These are phyloP conservation scores for Exophiala sp. DNA, from an alignment of 2,329 filamentous ascomycete species.

Conservation along the genomic window DNA sequence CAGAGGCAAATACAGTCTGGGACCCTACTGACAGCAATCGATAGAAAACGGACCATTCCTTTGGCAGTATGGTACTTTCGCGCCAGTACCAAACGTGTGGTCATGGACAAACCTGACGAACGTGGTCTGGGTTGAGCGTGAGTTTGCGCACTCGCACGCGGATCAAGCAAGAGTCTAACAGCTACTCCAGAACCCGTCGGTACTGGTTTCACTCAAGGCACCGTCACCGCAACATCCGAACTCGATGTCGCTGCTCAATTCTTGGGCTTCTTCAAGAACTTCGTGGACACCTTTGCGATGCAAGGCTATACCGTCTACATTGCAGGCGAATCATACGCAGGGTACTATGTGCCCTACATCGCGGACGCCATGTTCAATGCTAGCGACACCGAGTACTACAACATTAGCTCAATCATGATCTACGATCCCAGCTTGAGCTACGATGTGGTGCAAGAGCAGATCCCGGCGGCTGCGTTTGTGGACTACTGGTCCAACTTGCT, in stretches of 20 bases:
- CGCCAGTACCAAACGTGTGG: slow-evolving; percentile 44
- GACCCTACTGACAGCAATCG: not conserved
- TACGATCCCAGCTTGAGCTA: slow-evolving; percentile 66
- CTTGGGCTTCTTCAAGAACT: slow-evolving; percentile 75
- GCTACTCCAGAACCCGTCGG: slow-evolving; percentile 39
- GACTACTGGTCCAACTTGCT: slow-evolving; percentile 43
- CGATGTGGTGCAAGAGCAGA: slow-evolving; percentile 49
- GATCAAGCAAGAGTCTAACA: not conserved
- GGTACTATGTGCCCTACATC: slow-evolving; percentile 67
- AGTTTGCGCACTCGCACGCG: slow-evolving; percentile 1
- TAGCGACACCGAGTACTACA: slow-evolving; percentile 64
- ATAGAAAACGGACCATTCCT: slow-evolving; percentile 35
- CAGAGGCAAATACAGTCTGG: slow-evolving; percentile 67
- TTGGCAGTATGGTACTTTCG: slow-evolving; percentile 32
- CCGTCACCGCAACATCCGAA: slow-evolving; percentile 61
- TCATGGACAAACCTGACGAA: slow-evolving; percentile 75
- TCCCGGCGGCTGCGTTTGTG: slow-evolving; percentile 41
- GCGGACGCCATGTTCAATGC: slow-evolving; percentile 68
- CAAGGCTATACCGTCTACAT: slow-evolving; percentile 69
- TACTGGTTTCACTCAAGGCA: slow-evolving; percentile 67
- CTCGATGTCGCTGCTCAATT: slow-evolving; percentile 69
- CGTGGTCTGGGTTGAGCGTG: slow-evolving; percentile 67
- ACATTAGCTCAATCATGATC: slow-evolving; percentile 66
- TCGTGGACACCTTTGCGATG: slow-evolving; percentile 66
- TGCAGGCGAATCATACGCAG: slow-evolving; percentile 53